Evolutionary conservation across 2,329 filamentous ascomycete species (phyloP), one percentile per base, ranked within the genome.

Genomic region (Clonostachys byssicola): DNA sequence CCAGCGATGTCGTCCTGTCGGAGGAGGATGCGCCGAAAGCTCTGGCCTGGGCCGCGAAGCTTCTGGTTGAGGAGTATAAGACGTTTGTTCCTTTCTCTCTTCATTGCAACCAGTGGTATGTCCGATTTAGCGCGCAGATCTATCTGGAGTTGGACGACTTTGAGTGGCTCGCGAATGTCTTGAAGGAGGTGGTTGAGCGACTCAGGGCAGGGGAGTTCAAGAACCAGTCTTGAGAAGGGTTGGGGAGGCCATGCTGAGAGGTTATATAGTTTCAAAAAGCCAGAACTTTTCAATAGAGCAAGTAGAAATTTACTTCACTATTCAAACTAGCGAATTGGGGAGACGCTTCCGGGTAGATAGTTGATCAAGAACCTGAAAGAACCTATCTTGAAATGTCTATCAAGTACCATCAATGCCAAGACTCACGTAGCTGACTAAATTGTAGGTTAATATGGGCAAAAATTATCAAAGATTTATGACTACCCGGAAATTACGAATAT

Each of bases 131-230:
- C 60, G 89, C 81, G 13, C 91, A 96, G 72, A 78, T 94, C 0
- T 97, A 94, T 61, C 67, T 96, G n/a, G 89, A 89, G 23, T 62
- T 85, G 53, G 74, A 74, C 12, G 91, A 96, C 64, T 96, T 94
- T 59, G 80, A 86, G 60, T 88, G 80, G 78, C 76, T 78, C 5
- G 88, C 75, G 0, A 60, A 71, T 44, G 69, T 77, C 9, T 63
- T 94, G 57, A 77, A 79, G 60, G 64, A 70, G 36, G 42, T 80
- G 13, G 69, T 66, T 47, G 60, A 64, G 45, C 63, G 73, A 48
- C 68, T 74, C 6, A 60, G 55, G 3, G 67, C 61, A 44, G 62
- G 56, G 42, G 65, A 68, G 52, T 67, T 66, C 45, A 45, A 47
- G 10, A 34, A 17, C 20, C 5, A n/a, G 38, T 18, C 38, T n/a